Evolutionary conservation across 2,329 filamentous ascomycete species (phyloP).

Genomic region (Zasmidium citrigriseum): DNA sequence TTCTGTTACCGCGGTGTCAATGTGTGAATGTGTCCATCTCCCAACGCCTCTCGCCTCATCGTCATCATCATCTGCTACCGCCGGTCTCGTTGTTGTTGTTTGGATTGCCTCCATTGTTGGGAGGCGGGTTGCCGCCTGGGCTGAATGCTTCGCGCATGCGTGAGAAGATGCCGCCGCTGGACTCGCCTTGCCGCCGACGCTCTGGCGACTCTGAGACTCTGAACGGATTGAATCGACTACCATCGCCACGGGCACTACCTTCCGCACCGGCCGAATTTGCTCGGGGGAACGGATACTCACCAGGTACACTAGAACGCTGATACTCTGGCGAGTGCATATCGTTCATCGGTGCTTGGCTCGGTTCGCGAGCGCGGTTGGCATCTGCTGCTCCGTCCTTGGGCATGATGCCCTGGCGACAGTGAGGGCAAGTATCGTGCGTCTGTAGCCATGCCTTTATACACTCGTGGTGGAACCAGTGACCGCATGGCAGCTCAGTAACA

Average conservation of each 20-base stretch:
- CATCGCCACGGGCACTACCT: constrained; percentile 20
- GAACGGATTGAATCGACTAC: constrained; percentile 22
- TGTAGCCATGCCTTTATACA: constrained; percentile 83
- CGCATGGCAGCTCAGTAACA: constrained; percentile 79
- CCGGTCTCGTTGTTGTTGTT: not conserved
- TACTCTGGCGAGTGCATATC: constrained; percentile 31
- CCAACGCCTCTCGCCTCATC: not conserved
- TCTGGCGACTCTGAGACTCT: constrained; percentile 21
- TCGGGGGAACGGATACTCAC: constrained; percentile 23
- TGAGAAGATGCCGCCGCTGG: constrained; percentile 28
- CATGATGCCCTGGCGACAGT: constrained; percentile 64
- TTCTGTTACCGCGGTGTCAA: not conserved
- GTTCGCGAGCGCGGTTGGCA: constrained; percentile 24
- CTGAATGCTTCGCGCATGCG: constrained; percentile 37
- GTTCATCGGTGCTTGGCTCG: constrained; percentile 32
- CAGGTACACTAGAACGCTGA: constrained; percentile 21
- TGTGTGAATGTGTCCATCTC: not conserved
- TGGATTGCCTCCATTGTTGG: not conserved
- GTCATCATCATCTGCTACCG: not conserved
- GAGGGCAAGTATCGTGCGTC: constrained; percentile 91
- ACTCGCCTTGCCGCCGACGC: constrained; percentile 13
- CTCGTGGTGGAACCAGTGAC: constrained; percentile 87
- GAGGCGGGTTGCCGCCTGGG: constrained; percentile 7
- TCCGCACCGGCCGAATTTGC: constrained; percentile 17
- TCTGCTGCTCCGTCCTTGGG: constrained; percentile 29